phyloP scores from a whole-genome alignment of 768 basidiomycete species.

The Agaricus subrufescens region DNA sequence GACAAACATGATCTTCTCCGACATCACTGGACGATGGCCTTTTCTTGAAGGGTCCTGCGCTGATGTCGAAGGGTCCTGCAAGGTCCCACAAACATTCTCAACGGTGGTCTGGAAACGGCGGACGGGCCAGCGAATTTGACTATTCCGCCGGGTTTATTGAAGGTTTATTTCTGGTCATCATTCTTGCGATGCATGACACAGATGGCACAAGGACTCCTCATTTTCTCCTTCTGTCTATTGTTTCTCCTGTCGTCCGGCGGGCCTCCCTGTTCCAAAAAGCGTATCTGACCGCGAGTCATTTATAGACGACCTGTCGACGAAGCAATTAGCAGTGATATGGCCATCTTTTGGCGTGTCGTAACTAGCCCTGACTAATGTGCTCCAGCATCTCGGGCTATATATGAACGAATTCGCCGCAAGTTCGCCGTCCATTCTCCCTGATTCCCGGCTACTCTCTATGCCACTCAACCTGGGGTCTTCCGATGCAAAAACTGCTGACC shows the following conservation, averaged over 20 bases:
- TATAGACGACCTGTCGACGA: not conserved
- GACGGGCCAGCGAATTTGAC: no score
- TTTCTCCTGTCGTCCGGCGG: not conserved
- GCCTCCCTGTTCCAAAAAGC: not conserved
- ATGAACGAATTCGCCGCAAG: not conserved
- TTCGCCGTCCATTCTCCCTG: not conserved
- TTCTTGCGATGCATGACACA: not conserved
- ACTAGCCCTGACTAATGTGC: conserved; percentile 4
- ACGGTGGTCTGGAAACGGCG: no score
- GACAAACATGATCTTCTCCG: no score
- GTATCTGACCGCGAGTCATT: not conserved
- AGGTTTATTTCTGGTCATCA: no score
- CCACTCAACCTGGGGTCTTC: not conserved
- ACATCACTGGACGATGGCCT: no score
- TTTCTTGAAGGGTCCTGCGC: no score
- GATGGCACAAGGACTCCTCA: not conserved
- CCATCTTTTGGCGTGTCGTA: conserved; percentile 7
- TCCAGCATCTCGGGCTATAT: conserved; percentile 18
- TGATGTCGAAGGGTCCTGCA: no score
- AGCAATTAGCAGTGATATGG: not conserved
- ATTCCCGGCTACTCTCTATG: not conserved
- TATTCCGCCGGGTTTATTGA: no score
- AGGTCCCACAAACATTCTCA: no score
- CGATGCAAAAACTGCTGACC: not conserved
- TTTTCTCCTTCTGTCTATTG: not conserved